phyloP scores from a whole-genome alignment of 345 rosid species.

The Salix brachista region DNA sequence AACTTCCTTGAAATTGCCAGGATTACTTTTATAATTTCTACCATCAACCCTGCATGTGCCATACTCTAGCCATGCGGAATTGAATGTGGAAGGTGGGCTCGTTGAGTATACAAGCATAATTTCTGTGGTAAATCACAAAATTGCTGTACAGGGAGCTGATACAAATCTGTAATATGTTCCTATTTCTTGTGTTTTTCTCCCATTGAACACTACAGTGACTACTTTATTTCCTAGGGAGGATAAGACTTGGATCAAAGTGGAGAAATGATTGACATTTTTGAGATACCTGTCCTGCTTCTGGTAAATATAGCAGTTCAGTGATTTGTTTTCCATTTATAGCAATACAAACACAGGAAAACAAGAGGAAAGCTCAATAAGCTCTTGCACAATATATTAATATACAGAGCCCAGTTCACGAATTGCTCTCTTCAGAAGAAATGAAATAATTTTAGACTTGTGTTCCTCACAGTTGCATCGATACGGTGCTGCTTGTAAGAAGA shows the following conservation, averaged over 20 bases:
- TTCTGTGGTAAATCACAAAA: not conserved
- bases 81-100: slow-evolving; percentile 8
- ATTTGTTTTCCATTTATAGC: not conserved
- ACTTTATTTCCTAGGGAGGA: not conserved
- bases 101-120: not conserved
- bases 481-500: not conserved
- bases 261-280: not conserved
- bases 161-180: not conserved
- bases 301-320: not conserved
- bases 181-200: not conserved
- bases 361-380: not conserved
- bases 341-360: not conserved
- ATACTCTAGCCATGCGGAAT: not conserved
- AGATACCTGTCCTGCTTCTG: not conserved
- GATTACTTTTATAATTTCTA: too few relatives aligned
- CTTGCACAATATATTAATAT: slow-evolving; percentile 11
- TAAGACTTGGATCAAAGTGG: not conserved
- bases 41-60: too few relatives aligned
- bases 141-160: not conserved
- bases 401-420: not conserved
- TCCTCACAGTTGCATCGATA: slow-evolving; percentile 1
- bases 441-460: not conserved
- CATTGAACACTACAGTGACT: not conserved
- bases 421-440: not conserved
- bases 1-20: not conserved